These are phyloP conservation scores for Phyllosticta citrichinensis DNA, from an alignment of 2,329 filamentous ascomycete genomes.

Conservation along the genomic window DNA sequence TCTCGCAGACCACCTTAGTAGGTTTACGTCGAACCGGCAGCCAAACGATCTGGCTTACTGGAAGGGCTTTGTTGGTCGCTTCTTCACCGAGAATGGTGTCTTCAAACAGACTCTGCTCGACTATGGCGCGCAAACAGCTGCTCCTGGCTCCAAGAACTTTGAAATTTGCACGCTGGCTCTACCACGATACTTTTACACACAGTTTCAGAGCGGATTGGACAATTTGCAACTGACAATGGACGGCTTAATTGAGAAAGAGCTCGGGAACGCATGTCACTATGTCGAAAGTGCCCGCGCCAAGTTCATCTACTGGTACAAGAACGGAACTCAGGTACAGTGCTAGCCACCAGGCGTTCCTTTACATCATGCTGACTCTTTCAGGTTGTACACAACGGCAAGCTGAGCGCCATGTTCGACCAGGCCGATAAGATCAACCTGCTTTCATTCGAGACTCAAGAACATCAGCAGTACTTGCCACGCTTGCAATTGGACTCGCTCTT, in stretches of 20 bases:
- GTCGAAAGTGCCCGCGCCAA: slow-evolving; percentile 69
- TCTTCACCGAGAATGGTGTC: slow-evolving; percentile 69
- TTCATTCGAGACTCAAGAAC: slow-evolving; percentile 65
- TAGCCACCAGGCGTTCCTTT: not conserved
- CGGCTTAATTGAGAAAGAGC: slow-evolving; percentile 46
- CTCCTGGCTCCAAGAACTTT: slow-evolving; percentile 63
- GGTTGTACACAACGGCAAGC: slow-evolving; percentile 66
- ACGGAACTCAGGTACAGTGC: slow-evolving; percentile 65
- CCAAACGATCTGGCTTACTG: slow-evolving; percentile 65
- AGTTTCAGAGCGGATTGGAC: slow-evolving; percentile 77
- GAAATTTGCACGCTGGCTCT: slow-evolving; percentile 76
- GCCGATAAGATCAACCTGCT: slow-evolving; percentile 75
- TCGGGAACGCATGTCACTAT: slow-evolving; percentile 56
- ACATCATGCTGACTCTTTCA: slow-evolving; percentile 29
- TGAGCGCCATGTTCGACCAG: slow-evolving; percentile 70
- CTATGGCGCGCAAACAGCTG: slow-evolving; percentile 29
- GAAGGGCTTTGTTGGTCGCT: slow-evolving; percentile 67
- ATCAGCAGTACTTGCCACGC: slow-evolving; percentile 77
- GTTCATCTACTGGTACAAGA: slow-evolving; percentile 82
- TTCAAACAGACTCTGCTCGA: slow-evolving; percentile 62
- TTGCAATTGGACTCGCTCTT: slow-evolving; percentile 42
- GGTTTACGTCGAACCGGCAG: slow-evolving; percentile 38
- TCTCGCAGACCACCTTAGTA: slow-evolving; percentile 47
- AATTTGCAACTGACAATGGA: slow-evolving; percentile 82
- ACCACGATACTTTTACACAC: slow-evolving; percentile 79